Evolutionary conservation across 2,329 filamentous ascomycete species (phyloP).

Genomic region (Thermoascus crustaceus): DNA sequence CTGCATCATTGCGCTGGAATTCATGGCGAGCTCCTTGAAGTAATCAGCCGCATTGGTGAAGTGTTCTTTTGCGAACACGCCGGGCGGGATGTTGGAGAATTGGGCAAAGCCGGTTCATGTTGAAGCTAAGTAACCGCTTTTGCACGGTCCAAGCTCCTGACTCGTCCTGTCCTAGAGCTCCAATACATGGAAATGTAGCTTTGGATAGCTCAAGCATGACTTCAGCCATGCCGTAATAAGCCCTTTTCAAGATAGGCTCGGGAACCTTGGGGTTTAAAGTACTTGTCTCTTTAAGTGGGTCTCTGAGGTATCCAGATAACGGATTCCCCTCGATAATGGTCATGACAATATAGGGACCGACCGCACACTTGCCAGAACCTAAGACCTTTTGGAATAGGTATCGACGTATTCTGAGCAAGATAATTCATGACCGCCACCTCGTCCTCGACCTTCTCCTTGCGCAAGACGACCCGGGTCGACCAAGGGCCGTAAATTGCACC

Average conservation of each 20-base stretch:
- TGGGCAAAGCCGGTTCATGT: conserved; percentile 22
- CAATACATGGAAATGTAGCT: conserved; percentile 18
- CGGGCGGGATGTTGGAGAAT: conserved; percentile 14
- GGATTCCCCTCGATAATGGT: conserved; percentile 17
- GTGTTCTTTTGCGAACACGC: conserved; percentile 10
- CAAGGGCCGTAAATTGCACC: conserved; percentile 22
- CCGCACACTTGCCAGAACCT: conserved; percentile 13
- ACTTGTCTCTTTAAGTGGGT: conserved; percentile 10
- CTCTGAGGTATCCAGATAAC: conserved; percentile 16
- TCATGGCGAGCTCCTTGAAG: conserved; percentile 18
- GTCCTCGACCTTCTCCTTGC: conserved; percentile 21
- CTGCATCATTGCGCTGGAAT: conserved; percentile 21
- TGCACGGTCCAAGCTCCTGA: conserved; percentile 2
- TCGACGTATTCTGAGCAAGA: conserved; percentile 15
- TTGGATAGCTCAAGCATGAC: conserved; percentile 20
- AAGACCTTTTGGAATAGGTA: conserved; percentile 18
- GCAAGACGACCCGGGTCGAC: conserved; percentile 17
- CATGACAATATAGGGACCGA: conserved; percentile 20
- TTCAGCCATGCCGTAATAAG: conserved; percentile 18
- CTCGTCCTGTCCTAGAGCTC: conserved; percentile 9
- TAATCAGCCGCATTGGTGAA: conserved; percentile 19
- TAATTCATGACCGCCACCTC: conserved; percentile 21
- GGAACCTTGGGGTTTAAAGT: conserved; percentile 13
- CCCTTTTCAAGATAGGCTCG: conserved; percentile 13
- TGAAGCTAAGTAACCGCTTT: conserved; percentile 12